Percentiles rank a stretch among this genome's conserved stretches.
phyloP scores from a whole-genome alignment of 306 rosid species.

The Lathyrus sativus region DNA sequence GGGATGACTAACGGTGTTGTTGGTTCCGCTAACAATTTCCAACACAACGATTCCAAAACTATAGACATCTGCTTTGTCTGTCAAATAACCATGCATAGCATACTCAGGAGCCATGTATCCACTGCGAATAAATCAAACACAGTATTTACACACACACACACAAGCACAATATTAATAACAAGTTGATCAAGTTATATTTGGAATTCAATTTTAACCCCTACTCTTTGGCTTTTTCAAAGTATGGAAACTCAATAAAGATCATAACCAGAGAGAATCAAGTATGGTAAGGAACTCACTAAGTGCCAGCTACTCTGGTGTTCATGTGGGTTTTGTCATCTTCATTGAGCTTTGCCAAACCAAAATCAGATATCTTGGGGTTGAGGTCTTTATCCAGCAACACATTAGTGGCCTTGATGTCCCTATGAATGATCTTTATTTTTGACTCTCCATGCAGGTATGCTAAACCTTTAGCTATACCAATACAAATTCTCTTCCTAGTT shows the following conservation, averaged over 20 bases:
- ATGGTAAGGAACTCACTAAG: constrained; percentile 46
- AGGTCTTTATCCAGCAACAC: too few relatives aligned
- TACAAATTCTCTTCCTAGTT: constrained; percentile 59
- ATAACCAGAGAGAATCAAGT: background rate
- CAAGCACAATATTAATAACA: background rate
- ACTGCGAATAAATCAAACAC: constrained; percentile 31
- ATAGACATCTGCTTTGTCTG: constrained; percentile 74
- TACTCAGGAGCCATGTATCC: constrained; percentile 66
- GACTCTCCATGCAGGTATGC: constrained; percentile 74
- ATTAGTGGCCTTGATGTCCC: constrained; percentile 53
- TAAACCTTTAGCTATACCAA: constrained; percentile 63
- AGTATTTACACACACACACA: background rate
- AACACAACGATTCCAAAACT: constrained; percentile 57
- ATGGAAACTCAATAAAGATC: constrained; percentile 6
- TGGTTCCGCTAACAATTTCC: constrained; percentile 40
- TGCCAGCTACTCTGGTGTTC: constrained; percentile 60
- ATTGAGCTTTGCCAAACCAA: constrained; percentile 35
- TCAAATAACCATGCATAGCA: constrained; percentile 67
- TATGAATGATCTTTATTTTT: constrained; percentile 64
- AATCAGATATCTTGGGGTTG: too few relatives aligned
- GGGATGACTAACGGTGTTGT: constrained; percentile 37
- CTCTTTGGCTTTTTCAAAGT: background rate
- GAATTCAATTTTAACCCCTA: background rate
- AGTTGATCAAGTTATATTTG: background rate
- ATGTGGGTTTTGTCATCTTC: constrained; percentile 66